Evolutionary conservation across 2,329 filamentous ascomycete genomes (phyloP), one percentile per base, ranked within the genome.

Genomic region (Aureobasidium lini): DNA sequence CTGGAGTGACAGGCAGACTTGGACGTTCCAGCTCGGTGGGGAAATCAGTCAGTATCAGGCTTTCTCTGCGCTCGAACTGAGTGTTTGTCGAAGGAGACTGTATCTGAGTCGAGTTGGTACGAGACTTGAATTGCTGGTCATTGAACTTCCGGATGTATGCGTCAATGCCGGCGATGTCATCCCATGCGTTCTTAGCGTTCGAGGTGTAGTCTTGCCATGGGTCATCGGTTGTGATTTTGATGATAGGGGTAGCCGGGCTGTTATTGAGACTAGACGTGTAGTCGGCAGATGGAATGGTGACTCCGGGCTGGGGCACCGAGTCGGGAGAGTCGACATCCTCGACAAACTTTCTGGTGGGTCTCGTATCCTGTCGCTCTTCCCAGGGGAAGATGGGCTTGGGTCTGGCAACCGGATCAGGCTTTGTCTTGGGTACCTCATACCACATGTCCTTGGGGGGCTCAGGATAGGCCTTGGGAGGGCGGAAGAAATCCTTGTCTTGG

Each of bases 1-100:
- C 90, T 1, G 92, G 92, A 9, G 92, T 96, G 37, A 96, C 92
- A 5, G 93, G 91, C 61, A 96, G 79, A 71, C 90, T 95, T 52
- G 91, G 91, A 49, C 91, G 83, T 70, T 96, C 92, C 61, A 83
- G 73, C 67, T 88, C 88, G 64, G 83, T 88, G 4, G 92, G 92
- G 71, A 96, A 96, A 75, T 96, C 89, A 62, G 91, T 96, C 63
- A 96, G 75, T 69, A 82, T 89, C 62, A 88, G 80, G 69, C 83
- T 83, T 62, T 79, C 75, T 63, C 79, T 74, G 57, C 79, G 75
- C 50, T 64, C 43, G 62, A 53, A 53, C 9, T 62, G 50, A 23
- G 64, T 60, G 48, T 23, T 44, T 52, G 64, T 34, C 64, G 62
- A 44, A 50, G 61, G 63, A 48, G 64, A 62, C 39, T 68, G 60